Base-by-base conservation (phyloP, 2,329 filamentous ascomycete genomes). In the Colletotrichum sp. region DNA sequence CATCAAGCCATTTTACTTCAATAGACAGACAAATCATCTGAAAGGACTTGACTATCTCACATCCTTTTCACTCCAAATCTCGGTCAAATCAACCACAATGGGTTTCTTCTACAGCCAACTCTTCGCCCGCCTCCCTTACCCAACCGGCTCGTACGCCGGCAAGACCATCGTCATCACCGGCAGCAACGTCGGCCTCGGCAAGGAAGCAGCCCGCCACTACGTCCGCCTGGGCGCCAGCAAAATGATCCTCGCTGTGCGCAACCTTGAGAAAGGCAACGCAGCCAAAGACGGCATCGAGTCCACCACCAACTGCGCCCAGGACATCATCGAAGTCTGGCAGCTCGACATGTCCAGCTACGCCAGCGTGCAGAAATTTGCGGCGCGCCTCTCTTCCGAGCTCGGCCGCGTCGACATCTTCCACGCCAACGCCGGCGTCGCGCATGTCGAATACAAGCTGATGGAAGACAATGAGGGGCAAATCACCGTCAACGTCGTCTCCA, bases 401-500 rank as follows among this genome's bases (percentile, higher is more conserved):
- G 77, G 83, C 2, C 84, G 86, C 8, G 75, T 90, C 4, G 88
- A 90, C 78, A 83, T 85, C 30, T 81, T 87, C 44, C 78, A 89
- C 28, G 82, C 84, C 67, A 90, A 86, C 55, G 84, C 84, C 4
- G 83, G 88, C 2, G 78, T 91, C 6, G 83, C 82, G 1, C 85
- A 83, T 0, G 16, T 8, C 3, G 71, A 81, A 0, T 88, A 83
- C 69, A 62, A 78, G 2, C 34, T 81, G 0, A 82, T 81, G 5
- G 89, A 90, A 70, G 87, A 83, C 0, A 83, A 89, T 52, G 90
- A 92, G 81, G 80, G 78, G 18, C 87, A 81, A 0, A 82, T 92
- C 52, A 89, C 87, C 0, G 86, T 89, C 69, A 92, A 92, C 72
- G 88, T 90, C 12, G 83, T 92, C 71, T 85, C 83, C 15, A 90